Evolutionary conservation across 495 filamentous ascomycete species (phyloP).

Genomic region (Pyrenula aspistea): DNA sequence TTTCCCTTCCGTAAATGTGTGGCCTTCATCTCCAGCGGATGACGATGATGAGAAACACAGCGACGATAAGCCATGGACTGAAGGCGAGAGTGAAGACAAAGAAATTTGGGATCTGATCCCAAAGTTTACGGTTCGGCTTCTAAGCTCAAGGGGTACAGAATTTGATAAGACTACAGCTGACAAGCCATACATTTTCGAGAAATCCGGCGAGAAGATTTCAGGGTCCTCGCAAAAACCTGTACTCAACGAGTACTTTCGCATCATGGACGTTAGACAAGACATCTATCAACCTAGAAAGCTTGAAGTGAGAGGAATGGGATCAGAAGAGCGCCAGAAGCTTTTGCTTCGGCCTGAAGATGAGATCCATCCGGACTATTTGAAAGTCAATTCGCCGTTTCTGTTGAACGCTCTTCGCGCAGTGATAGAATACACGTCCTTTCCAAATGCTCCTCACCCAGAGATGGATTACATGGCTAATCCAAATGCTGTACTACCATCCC

Average conservation of each 20-base stretch:
- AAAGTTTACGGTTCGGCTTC: not conserved
- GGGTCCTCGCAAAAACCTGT: not conserved
- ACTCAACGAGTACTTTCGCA: not conserved
- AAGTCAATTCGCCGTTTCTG: not conserved
- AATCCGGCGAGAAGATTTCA: not conserved
- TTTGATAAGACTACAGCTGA: not conserved
- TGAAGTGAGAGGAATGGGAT: not conserved
- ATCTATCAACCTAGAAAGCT: not conserved
- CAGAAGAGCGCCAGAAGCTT: not conserved
- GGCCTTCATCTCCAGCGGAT: not conserved
- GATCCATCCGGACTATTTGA: not conserved
- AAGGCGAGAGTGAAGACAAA: not conserved
- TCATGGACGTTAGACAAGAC: not conserved
- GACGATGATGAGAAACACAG: not conserved
- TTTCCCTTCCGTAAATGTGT: not conserved
- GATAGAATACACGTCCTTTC: not conserved
- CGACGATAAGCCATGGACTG: too few species aligned
- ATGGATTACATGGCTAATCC: too few species aligned
- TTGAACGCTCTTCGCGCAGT: not conserved
- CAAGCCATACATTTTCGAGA: not conserved
- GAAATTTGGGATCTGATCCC: not conserved
- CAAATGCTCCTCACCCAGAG: not conserved
- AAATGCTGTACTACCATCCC: too few species aligned
- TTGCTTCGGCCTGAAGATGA: not conserved
- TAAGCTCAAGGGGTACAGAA: not conserved